Evolutionary conservation across 768 basidiomycete genomes (phyloP), one percentile per base, ranked within the genome.

Genomic region (Hortiboletus flavorubellus): DNA sequence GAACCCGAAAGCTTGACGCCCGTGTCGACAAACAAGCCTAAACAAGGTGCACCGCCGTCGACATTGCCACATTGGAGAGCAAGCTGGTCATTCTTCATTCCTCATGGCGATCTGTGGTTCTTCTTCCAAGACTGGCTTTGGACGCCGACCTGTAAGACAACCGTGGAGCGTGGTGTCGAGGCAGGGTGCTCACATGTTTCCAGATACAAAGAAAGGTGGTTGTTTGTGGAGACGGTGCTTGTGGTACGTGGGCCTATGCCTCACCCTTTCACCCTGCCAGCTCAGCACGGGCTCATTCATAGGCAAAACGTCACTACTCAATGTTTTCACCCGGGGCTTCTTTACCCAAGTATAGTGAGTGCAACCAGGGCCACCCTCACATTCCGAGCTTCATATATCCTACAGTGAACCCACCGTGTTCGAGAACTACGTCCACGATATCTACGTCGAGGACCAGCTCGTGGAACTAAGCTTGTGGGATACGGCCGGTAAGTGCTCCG

Each of bases 381-480:
- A 37, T 16, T 35, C 63, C 15, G 57, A 38, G 42, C 53, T 12
- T 5, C 3, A 21, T 40, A 21, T 40, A 26, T 29, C 18, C 6
- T 46, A 38, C 65, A 93, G 91, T 63, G 90, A 94, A 75, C 92
- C 89, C 7, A 94, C 92, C 26, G 95, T 98, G 5, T 98, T 98
- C 62, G 96, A 98, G 72, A 98, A 98, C 75, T 94, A 96, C 65
- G 93, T 96, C 11, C 91, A 95, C 68, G 91, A 94, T 60, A 76
- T 95, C 51, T 79, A 80, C 61, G 84, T 96, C 29, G 94, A 98
- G 60, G 93, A 92, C 34, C 87, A 92, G 63, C 70, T 82, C 31
- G 87, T 98, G 14, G 95, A 98, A 66, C 78, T 99, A 42, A 92
- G 93, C 68, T 68, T 98, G 59, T 98, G 96, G 96, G 96, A 98